A percentile compares a stretch with the other conserved stretches of the same genome.
These are phyloP conservation scores for Phytophthora syringae DNA, from an alignment of 352 stramenopile genomes.

Conservation along the genomic window DNA sequence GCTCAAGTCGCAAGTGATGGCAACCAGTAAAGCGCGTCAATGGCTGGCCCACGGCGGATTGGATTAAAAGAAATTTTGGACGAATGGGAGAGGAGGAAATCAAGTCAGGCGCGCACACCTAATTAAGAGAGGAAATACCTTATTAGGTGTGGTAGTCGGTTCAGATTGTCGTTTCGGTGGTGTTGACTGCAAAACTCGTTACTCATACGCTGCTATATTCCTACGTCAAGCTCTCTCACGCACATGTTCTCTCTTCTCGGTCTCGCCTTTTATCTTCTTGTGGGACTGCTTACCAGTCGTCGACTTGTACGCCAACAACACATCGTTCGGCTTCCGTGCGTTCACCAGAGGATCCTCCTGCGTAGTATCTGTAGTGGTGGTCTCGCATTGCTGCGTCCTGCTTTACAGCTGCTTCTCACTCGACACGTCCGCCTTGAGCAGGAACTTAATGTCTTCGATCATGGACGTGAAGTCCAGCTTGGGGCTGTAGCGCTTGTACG, in stretches of 20 bases:
- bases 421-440: slow-evolving; percentile 51
- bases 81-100: slow-evolving; percentile 16
- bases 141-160: not conserved
- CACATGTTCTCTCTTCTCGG: slow-evolving; percentile 14
- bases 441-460: slow-evolving; percentile 70
- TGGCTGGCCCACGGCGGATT: slow-evolving; percentile 9
- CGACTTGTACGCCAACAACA: not conserved
- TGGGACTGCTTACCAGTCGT: not conserved
- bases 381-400: not conserved
- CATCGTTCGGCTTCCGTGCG: not conserved
- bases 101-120: not conserved
- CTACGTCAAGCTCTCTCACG: slow-evolving; percentile 16
- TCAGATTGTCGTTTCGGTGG: not conserved
- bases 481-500: slow-evolving; percentile 83
- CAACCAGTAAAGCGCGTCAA: slow-evolving; percentile 33
- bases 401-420: slow-evolving; percentile 50
- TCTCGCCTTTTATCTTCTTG: slow-evolving; percentile 6
- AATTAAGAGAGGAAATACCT: not conserved
- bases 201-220: slow-evolving; percentile 16
- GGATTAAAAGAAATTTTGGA: slow-evolving; percentile 17
- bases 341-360: not conserved
- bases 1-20: slow-evolving; percentile 34
- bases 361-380: not conserved
- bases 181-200: slow-evolving; percentile 21
- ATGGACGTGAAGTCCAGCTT: slow-evolving; percentile 71